phyloP scores from a whole-genome alignment of 257 asterid genomes.

The Solanum chmielewskii region DNA sequence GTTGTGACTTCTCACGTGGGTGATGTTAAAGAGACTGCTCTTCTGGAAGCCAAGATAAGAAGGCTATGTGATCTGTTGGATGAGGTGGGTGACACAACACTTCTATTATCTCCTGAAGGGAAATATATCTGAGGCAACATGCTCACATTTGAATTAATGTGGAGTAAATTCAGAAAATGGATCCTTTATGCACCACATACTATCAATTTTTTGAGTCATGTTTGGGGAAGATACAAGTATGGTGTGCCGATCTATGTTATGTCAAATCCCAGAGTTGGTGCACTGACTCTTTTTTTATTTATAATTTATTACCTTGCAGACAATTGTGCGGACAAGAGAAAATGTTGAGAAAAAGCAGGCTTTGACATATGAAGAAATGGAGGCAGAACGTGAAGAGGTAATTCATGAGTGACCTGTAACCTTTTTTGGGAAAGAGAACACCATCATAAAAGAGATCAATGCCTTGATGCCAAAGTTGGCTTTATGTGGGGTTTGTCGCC shows the following conservation, averaged over 20 bases:
- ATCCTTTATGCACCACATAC: background rate
- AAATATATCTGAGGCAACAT: background rate
- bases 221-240: background rate
- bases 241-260: background rate
- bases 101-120: background rate
- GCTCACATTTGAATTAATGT: background rate
- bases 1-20: slow-evolving; percentile 19
- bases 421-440: background rate
- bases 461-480: background rate
- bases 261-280: background rate
- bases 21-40: slow-evolving; percentile 70
- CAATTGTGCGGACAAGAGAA: slow-evolving; percentile 76
- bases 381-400: slow-evolving; percentile 98
- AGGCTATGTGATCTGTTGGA: slow-evolving; percentile 70
- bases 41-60: slow-evolving; percentile 74
- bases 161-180: background rate
- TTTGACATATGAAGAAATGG: slow-evolving; percentile 94
- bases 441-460: background rate
- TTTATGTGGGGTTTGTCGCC: background rate
- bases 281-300: background rate
- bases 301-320: slow-evolving; percentile 34
- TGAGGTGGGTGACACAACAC: slow-evolving; percentile 37
- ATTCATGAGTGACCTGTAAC: background rate
- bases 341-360: slow-evolving; percentile 93
- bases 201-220: background rate